Percentiles rank a stretch among this genome's conserved stretches.
phyloP scores from a whole-genome alignment of 2,329 filamentous ascomycete genomes.

The Diaporthe nobilis region DNA sequence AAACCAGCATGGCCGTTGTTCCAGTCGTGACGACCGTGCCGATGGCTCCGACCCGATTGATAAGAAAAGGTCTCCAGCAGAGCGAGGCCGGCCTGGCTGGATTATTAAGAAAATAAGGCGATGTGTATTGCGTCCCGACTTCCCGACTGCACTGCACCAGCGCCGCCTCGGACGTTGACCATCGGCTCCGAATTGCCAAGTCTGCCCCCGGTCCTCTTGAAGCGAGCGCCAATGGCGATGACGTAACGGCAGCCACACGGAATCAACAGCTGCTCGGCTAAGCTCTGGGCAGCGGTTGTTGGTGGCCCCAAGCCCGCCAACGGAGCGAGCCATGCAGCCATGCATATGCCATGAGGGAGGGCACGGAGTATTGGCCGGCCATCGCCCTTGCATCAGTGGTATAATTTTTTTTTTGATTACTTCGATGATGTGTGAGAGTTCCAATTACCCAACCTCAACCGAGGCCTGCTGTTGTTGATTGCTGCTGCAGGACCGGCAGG shows the following conservation, averaged over 20 bases:
- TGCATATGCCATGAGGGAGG: constrained; percentile 14
- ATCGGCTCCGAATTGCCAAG: constrained; percentile 31
- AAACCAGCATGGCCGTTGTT: not conserved
- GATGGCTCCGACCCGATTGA: not conserved
- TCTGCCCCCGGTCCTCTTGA: not conserved
- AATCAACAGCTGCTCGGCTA: constrained; percentile 14
- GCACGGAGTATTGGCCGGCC: not conserved
- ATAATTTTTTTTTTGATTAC: not conserved
- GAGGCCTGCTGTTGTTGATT: not conserved
- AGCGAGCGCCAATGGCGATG: not conserved
- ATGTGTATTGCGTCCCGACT: too few relatives aligned
- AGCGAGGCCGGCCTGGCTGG: not conserved
- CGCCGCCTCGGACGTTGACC: constrained; percentile 24
- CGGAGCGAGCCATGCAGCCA: not conserved
- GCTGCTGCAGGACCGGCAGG: not conserved
- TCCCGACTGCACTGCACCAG: not conserved
- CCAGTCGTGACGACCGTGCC: not conserved
- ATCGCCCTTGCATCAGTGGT: not conserved
- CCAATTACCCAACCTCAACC: not conserved
- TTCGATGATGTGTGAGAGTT: not conserved
- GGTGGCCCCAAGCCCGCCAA: constrained; percentile 14
- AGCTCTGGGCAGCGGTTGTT: constrained; percentile 23
- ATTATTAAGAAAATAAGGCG: not conserved
- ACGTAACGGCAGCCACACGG: constrained; percentile 19
- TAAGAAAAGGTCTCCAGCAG: not conserved